Percentiles rank a stretch among this genome's conserved stretches.
Evolutionary conservation across 2,329 filamentous ascomycete species (phyloP).

Genomic region (Fusarium sp.): DNA sequence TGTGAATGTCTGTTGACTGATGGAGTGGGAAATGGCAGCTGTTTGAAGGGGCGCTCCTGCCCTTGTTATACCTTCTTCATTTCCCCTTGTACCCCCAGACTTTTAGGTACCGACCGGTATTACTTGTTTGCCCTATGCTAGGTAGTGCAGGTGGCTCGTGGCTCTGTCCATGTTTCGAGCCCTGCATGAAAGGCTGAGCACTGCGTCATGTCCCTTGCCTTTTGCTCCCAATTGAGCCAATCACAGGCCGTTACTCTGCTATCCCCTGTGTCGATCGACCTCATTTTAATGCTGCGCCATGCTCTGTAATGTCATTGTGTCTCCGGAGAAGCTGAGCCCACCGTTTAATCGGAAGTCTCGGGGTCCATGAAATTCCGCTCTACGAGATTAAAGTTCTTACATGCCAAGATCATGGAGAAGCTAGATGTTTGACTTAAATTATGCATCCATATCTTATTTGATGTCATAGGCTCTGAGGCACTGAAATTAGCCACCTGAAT

Average conservation of each 20-base stretch:
- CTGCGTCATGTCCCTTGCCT: slow-evolving; percentile 23
- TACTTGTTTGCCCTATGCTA: slow-evolving; percentile 13
- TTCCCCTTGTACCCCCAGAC: slow-evolving; percentile 10
- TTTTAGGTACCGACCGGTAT: too few relatives aligned
- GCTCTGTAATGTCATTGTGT: slow-evolving; percentile 26
- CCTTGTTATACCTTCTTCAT: slow-evolving; percentile 28
- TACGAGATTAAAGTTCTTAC: too few relatives aligned
- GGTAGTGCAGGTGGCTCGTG: not conserved
- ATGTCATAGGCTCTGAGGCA: too few relatives aligned
- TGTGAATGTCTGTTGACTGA: slow-evolving; percentile 5
- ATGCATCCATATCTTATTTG: too few relatives aligned
- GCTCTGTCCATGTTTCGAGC: not conserved
- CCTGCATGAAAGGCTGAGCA: slow-evolving; percentile 15
- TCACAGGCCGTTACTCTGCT: not conserved
- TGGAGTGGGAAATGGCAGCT: not conserved
- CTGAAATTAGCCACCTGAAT: too few relatives aligned
- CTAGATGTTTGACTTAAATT: too few relatives aligned
- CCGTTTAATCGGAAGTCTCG: too few relatives aligned
- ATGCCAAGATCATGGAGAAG: too few relatives aligned
- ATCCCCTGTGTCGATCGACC: slow-evolving; percentile 27
- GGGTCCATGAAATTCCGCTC: too few relatives aligned
- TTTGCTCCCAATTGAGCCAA: not conserved
- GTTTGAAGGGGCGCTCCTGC: slow-evolving; percentile 11
- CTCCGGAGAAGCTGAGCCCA: too few relatives aligned
- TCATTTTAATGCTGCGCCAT: slow-evolving; percentile 31